Percentiles rank a stretch among this genome's conserved stretches.
Conservation (phyloP, 2,329 filamentous ascomycete genomes). For the Diaporthe batatas region DNA sequence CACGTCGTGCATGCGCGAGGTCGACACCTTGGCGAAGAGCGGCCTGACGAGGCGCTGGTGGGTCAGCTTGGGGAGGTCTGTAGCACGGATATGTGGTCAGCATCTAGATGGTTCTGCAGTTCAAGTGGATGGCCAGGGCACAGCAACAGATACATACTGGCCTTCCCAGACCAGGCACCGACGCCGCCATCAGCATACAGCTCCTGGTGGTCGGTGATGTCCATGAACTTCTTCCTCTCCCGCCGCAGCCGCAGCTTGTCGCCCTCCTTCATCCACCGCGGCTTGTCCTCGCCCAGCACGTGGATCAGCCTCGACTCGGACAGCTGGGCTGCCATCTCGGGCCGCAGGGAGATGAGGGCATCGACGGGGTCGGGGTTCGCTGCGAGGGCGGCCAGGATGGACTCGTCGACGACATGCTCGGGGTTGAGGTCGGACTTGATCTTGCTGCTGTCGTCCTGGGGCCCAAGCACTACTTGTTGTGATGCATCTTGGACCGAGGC, state of each 20-base stretch:
- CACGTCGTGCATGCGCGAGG: constrained; percentile 74
- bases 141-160: too few species aligned
- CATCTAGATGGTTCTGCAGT: too few species aligned
- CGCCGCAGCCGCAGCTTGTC: constrained; percentile 78
- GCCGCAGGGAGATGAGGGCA: constrained; percentile 38
- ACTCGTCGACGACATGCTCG: constrained; percentile 28
- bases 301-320: constrained; percentile 71
- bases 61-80: constrained; percentile 52
- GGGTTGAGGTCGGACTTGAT: background rate
- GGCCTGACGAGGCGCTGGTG: constrained; percentile 69
- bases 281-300: constrained; percentile 71
- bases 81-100: background rate
- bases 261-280: constrained; percentile 78
- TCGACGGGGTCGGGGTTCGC: constrained; percentile 35
- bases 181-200: constrained; percentile 52
- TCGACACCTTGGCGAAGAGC: constrained; percentile 70
- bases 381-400: constrained; percentile 33
- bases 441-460: background rate
- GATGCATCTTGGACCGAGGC: constrained; percentile 29
- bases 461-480: constrained; percentile 36
- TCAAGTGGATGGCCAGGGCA: too few species aligned
- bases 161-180: constrained; percentile 48
- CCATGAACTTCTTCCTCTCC: constrained; percentile 78
- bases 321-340: constrained; percentile 38
- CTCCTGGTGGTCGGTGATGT: constrained; percentile 75